These are phyloP conservation scores for Globisporangium nunn DNA, from an alignment of 352 stramenopile genomes.

Conservation along the genomic window DNA sequence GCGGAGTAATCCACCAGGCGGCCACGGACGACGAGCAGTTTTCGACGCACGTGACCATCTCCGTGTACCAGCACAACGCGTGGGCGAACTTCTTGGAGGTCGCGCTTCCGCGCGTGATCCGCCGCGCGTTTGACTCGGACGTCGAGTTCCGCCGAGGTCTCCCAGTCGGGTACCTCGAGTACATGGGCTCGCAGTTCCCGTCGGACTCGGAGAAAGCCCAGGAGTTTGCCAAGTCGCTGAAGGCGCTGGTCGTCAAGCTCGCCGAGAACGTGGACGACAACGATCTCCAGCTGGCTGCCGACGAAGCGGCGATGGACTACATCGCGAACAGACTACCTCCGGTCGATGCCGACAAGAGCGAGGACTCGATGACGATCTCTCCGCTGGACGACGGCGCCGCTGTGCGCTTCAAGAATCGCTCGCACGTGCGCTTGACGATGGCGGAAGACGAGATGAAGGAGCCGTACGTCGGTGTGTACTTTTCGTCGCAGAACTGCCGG, in stretches of 20 bases:
- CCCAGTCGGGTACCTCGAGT: constrained; percentile 64
- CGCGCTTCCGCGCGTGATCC: constrained; percentile 64
- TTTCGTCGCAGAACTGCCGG: constrained; percentile 70
- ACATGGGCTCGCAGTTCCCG: constrained; percentile 64
- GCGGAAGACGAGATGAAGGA: constrained; percentile 54
- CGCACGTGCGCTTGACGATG: constrained; percentile 59
- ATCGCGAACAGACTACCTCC: constrained; percentile 70
- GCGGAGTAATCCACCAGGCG: constrained; percentile 75
- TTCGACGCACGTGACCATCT: constrained; percentile 85
- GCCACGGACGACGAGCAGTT: constrained; percentile 69
- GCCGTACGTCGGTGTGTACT: constrained; percentile 58
- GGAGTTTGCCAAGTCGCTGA: constrained; percentile 38
- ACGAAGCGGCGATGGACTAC: constrained; percentile 73
- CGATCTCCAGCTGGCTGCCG: constrained; percentile 63
- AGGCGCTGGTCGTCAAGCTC: constrained; percentile 46
- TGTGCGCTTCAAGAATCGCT: constrained; percentile 65
- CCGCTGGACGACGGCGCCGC: constrained; percentile 35
- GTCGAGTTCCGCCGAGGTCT: constrained; percentile 66
- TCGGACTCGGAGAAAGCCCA: constrained; percentile 31
- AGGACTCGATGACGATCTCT: constrained; percentile 5
- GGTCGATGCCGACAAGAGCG: constrained; percentile 10
- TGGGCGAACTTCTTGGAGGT: constrained; percentile 87
- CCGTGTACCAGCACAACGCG: constrained; percentile 84
- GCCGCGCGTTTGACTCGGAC: constrained; percentile 71
- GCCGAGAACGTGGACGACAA: constrained; percentile 30